Base-by-base conservation (phyloP, 441 rosid species). In the Pelargonium citronellum region DNA sequence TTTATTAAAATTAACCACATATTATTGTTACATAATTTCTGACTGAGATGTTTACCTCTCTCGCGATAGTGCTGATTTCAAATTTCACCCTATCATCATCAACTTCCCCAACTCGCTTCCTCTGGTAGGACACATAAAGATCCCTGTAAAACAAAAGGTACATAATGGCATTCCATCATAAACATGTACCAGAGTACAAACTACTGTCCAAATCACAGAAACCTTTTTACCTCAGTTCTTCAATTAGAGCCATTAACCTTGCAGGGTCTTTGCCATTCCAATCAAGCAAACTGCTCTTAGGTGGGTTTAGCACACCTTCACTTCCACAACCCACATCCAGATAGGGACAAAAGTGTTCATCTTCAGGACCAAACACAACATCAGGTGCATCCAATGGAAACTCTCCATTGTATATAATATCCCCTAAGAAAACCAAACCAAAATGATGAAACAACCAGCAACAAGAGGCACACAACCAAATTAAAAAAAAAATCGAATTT, bases 71-170 rank as follows among this genome's bases (percentile, higher is more conserved):
- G 87, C 89, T 86, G 47, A 89, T 80, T 78, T 94, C 97, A 79
- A 94, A 94, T 75, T 79, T 90, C 39, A 94, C 72, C 19, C 99
- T 80, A 68, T 89, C 96, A 75, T 91, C 99, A 74, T 94, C 91
- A 68, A 94, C 87, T 79, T 81, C 82, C 55, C 82, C 94, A 1
- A 87, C 92, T 8, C 87, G 90, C 73, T 72, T 87, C 78, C 78
- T 73, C 85, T 91, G 96, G 78, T 86, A 90, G 16, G 72, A 57
- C 75, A 73, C 61, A 69, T 87, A 94, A 66, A 81, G 87, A 76
- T 86, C 85, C 89, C 99, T 94, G 71, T 3, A 73, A 68, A 63
- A n/a, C 34, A 78, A 62, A 67, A 44, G 0, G 57, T 44, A 60
- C 7, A 5, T 43, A 1, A 24, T 24, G 30, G 30, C 30, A 46